Evolutionary conservation across 768 basidiomycete genomes (phyloP).

Genomic region (Cubamyces sp.): DNA sequence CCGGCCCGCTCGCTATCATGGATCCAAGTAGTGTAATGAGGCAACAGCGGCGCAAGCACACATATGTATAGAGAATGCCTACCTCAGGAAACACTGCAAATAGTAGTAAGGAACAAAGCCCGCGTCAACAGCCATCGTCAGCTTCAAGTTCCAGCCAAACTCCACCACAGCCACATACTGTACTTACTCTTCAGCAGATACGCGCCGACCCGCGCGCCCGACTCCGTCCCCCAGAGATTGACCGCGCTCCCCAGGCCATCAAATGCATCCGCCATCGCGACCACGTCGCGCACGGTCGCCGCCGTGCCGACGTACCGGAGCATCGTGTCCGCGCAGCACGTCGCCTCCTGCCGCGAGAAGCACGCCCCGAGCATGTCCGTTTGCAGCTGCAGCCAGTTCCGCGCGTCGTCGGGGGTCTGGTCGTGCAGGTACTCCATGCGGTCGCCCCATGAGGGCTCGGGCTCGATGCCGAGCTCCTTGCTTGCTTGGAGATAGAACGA

Average conservation of each 20-base stretch:
- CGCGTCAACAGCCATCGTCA: too few species aligned
- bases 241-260: conserved; percentile 13
- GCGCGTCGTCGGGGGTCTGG: background rate
- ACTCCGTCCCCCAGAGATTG: conserved; percentile 7
- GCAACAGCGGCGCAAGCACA: too few species aligned
- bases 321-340: too few species aligned
- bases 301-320: conserved; percentile 7
- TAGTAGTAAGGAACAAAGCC: background rate
- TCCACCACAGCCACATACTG: too few species aligned
- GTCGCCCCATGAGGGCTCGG: too few species aligned
- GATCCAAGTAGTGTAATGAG: too few species aligned
- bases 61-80: background rate
- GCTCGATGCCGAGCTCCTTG: background rate
- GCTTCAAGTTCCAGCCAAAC: too few species aligned
- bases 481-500: background rate
- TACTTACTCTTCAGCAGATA: conserved; percentile 8
- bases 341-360: background rate
- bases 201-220: background rate
- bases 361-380: background rate
- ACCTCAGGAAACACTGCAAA: background rate
- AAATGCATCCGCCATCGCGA: conserved; percentile 13
- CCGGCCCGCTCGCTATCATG: too few species aligned
- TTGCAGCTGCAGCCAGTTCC: background rate
- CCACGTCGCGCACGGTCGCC: conserved; percentile 4
- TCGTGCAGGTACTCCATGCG: background rate